Evolutionary conservation across 805 yeast species (phyloP).

Genomic region (Metschnikowia continentalis): DNA sequence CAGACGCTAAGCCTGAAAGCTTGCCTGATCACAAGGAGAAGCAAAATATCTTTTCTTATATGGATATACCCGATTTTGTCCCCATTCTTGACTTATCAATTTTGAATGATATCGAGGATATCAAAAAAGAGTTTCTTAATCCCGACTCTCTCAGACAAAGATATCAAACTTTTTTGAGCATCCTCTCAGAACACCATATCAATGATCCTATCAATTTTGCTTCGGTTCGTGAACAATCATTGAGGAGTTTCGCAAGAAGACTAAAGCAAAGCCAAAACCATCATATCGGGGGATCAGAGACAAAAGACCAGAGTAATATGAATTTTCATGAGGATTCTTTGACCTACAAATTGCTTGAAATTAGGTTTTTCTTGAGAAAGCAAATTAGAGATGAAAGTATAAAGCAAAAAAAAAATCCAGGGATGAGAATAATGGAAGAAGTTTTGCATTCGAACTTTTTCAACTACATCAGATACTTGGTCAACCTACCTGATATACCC

Average conservation of each 20-base stretch:
- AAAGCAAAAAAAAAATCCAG: neutral
- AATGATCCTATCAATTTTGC: constrained; percentile 40
- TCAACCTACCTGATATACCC: constrained; percentile 25
- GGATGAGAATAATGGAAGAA: constrained; percentile 27
- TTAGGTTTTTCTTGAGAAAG: constrained; percentile 26
- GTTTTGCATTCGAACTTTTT: constrained; percentile 36
- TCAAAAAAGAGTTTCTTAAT: constrained; percentile 20
- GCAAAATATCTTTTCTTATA: neutral
- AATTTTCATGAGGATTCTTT: constrained; percentile 25
- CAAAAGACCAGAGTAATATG: neutral
- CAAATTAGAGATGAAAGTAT: constrained; percentile 17
- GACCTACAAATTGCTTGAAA: constrained; percentile 26
- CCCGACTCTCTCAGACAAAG: constrained; percentile 29
- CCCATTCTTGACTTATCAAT: constrained; percentile 10
- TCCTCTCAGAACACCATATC: constrained; percentile 27
- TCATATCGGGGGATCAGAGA: neutral
- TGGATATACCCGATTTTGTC: constrained; percentile 5
- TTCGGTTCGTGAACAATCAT: constrained; percentile 27
- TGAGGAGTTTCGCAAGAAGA: constrained; percentile 24
- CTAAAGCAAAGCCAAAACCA: constrained; percentile 3
- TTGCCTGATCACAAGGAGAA: neutral
- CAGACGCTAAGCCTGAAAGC: neutral
- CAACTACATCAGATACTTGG: constrained; percentile 33
- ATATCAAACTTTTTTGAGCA: constrained; percentile 30
- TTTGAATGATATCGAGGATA: constrained; percentile 23